Evolutionary conservation across 257 asterid species (phyloP).

Genomic region (Cruciata laevipes): DNA sequence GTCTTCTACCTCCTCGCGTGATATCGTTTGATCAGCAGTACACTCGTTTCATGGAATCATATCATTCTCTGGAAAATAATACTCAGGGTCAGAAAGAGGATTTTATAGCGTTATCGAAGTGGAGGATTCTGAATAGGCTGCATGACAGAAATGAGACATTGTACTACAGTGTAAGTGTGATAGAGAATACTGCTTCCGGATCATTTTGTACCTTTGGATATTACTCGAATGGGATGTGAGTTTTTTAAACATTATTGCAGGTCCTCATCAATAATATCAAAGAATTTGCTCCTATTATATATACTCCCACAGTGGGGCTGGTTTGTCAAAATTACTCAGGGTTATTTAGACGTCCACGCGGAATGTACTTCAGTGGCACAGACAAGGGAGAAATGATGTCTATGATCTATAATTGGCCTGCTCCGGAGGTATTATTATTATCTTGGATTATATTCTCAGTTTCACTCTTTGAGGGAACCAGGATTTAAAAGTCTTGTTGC

Average conservation of each 20-base stretch:
- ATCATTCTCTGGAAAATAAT: slow-evolving; percentile 77
- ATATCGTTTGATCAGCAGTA: slow-evolving; percentile 97
- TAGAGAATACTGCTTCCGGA: slow-evolving; percentile 13
- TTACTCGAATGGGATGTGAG: slow-evolving; percentile 16
- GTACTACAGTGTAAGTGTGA: slow-evolving; percentile 80
- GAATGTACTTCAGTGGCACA: slow-evolving; percentile 99
- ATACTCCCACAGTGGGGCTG: slow-evolving; percentile 97
- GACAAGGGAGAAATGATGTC: slow-evolving; percentile 99
- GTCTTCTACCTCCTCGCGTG: slow-evolving; percentile 98
- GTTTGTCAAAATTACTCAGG: slow-evolving; percentile 99
- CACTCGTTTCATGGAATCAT: slow-evolving; percentile 96
- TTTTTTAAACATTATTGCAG: slow-evolving; percentile 33
- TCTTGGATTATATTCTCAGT: not conserved
- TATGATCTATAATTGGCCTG: slow-evolving; percentile 98
- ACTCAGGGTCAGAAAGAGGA: slow-evolving; percentile 68
- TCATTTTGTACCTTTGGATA: slow-evolving; percentile 7
- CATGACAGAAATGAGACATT: slow-evolving; percentile 98
- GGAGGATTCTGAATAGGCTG: slow-evolving; percentile 96
- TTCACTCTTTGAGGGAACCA: not conserved
- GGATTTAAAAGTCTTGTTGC: not conserved
- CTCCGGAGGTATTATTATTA: slow-evolving; percentile 50
- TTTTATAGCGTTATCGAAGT: slow-evolving; percentile 71
- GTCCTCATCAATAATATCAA: slow-evolving; percentile 86
- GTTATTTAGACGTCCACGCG: slow-evolving; percentile 94
- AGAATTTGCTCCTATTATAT: slow-evolving; percentile 87